Conservation (phyloP, 805 yeast genomes). For the Suhomyces emberorum region DNA sequence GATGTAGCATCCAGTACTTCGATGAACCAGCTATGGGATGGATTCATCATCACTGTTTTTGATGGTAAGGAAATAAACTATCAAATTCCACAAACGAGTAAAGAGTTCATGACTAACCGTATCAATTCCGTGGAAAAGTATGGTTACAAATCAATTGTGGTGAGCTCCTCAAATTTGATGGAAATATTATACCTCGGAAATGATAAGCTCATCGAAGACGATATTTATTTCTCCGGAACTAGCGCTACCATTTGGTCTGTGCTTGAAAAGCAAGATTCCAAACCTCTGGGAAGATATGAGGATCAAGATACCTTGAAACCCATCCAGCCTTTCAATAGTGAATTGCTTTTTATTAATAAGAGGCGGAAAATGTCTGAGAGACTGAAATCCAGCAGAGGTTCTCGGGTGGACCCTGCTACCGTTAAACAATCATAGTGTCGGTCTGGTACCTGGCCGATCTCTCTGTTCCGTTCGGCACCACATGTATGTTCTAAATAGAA, state of each 20-base stretch:
- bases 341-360: slow-evolving; percentile 51
- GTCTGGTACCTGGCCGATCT: too few species aligned
- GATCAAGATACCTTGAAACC: slow-evolving; percentile 5
- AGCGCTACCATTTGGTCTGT: slow-evolving; percentile 25
- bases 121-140: slow-evolving; percentile 64
- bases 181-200: slow-evolving; percentile 73
- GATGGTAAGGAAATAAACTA: slow-evolving; percentile 60
- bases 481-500: too few species aligned
- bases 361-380: slow-evolving; percentile 32
- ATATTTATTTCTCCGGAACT: slow-evolving; percentile 45
- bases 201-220: slow-evolving; percentile 64
- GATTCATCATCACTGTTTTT: slow-evolving; percentile 68
- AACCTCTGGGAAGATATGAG: slow-evolving; percentile 9
- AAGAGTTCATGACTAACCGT: slow-evolving; percentile 47
- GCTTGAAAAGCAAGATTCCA: slow-evolving; percentile 13
- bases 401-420: too few species aligned
- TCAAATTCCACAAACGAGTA: slow-evolving; percentile 49
- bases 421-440: too few species aligned
- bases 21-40: slow-evolving; percentile 56
- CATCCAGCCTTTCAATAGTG: slow-evolving; percentile 32
- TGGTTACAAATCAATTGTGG: slow-evolving; percentile 75
- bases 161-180: slow-evolving; percentile 70
- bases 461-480: too few species aligned
- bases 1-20: not conserved
- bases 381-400: too few species aligned